Conservation (phyloP, 2,329 filamentous ascomycete species). For the Trichoderma sp. region DNA sequence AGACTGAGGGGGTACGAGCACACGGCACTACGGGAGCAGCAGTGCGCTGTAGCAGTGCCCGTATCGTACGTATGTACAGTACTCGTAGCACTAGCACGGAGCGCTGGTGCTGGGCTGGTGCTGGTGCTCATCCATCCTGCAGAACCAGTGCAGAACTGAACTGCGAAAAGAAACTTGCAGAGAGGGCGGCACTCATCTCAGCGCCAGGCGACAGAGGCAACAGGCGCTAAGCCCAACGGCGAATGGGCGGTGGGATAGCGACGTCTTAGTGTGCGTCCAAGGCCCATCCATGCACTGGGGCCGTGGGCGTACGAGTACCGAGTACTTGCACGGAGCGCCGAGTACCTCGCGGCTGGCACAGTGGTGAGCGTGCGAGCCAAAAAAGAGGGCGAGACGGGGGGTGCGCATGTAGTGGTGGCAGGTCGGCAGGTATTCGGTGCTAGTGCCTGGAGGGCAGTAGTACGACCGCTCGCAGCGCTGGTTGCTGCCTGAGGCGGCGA, state of each 20-base stretch:
- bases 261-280: constrained; percentile 33
- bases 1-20: background rate
- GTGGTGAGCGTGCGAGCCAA: background rate
- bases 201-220: constrained; percentile 20
- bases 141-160: background rate
- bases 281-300: constrained; percentile 22
- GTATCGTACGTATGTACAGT: background rate
- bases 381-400: constrained; percentile 8
- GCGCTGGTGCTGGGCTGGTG: background rate
- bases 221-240: constrained; percentile 37
- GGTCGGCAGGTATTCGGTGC: background rate
- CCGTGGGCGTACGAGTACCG: constrained; percentile 17
- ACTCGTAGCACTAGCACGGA: background rate
- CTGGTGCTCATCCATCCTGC: background rate
- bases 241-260: constrained; percentile 37
- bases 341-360: background rate
- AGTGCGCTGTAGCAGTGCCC: background rate
- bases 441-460: background rate
- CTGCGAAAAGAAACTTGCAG: background rate
- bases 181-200: constrained; percentile 15
- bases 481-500: constrained; percentile 1
- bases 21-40: background rate
- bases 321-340: background rate
- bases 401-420: constrained; percentile 14
- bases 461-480: background rate